These are phyloP conservation scores for Annulohypoxylon truncatum DNA, from an alignment of 2,329 filamentous ascomycete genomes.

Conservation along the genomic window DNA sequence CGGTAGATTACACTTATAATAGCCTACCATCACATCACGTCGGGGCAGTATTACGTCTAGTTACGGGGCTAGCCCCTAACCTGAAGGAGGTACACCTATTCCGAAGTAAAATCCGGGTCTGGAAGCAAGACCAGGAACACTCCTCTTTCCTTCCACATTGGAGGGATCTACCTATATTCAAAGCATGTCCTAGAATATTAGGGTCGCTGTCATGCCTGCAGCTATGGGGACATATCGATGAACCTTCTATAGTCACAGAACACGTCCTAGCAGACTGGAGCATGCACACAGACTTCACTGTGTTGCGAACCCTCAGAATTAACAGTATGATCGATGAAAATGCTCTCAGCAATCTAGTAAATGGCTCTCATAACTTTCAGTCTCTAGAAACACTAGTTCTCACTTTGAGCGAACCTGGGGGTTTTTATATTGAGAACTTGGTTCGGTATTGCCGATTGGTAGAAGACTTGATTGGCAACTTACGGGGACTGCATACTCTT, in stretches of 20 bases:
- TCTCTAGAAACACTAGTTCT: constrained; percentile 7
- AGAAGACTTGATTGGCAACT: not conserved
- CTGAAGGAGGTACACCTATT: constrained; percentile 8
- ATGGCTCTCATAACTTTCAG: not conserved
- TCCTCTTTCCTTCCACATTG: not conserved
- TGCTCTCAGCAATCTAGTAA: not conserved
- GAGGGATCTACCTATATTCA: not conserved
- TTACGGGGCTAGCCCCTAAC: constrained; percentile 15
- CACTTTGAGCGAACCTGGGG: not conserved
- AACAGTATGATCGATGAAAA: not conserved
- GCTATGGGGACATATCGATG: not conserved
- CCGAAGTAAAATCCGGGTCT: not conserved
- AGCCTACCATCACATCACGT: not conserved
- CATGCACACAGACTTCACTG: constrained; percentile 6
- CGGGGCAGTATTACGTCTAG: not conserved
- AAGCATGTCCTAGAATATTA: not conserved
- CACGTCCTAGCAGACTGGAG: not conserved
- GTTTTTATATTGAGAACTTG: too few species aligned
- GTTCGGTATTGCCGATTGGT: not conserved
- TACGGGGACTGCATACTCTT: constrained; percentile 1
- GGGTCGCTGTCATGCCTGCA: constrained; percentile 14
- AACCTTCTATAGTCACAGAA: not conserved
- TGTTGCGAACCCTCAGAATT: constrained; percentile 12
- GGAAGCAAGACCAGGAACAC: not conserved
- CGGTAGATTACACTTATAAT: too few species aligned